These are phyloP conservation scores for Vaccinium myrtillus DNA, from an alignment of 148 eudicot genomes.

Conservation along the genomic window DNA sequence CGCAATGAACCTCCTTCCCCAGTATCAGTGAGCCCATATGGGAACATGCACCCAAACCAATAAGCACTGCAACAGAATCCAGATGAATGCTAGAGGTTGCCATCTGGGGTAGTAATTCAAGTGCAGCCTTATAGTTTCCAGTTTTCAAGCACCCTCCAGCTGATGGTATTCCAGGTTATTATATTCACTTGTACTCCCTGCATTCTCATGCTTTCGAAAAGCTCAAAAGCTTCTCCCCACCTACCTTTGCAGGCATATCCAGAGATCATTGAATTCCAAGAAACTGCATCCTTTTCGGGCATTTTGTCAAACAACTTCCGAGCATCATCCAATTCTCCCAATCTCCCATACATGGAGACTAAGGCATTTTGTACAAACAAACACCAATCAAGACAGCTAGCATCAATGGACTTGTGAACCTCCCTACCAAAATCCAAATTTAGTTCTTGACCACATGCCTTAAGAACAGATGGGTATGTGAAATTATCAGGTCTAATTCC, in stretches of 20 bases:
- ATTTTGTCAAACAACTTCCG: slow-evolving; percentile 54
- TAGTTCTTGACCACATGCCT: slow-evolving; percentile 68
- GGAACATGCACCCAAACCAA: slow-evolving; percentile 77
- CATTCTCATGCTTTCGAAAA: slow-evolving; percentile 50
- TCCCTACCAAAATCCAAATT: slow-evolving; percentile 56
- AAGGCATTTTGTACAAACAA: slow-evolving; percentile 71
- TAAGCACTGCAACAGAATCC: slow-evolving; percentile 68
- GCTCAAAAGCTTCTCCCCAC: slow-evolving; percentile 62
- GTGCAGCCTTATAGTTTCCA: slow-evolving; percentile 50
- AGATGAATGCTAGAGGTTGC: slow-evolving; percentile 33
- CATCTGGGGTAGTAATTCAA: slow-evolving; percentile 56
- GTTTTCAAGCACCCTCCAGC: slow-evolving; percentile 73
- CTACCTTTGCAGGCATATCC: slow-evolving; percentile 58
- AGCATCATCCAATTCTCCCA: slow-evolving; percentile 67
- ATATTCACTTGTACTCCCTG: slow-evolving; percentile 43
- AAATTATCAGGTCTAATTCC: slow-evolving; percentile 67
- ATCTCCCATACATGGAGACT: slow-evolving; percentile 74
- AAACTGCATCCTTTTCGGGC: slow-evolving; percentile 52
- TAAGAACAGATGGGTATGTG: slow-evolving; percentile 73
- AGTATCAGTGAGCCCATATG: slow-evolving; percentile 38
- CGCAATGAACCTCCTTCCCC: slow-evolving; percentile 77
- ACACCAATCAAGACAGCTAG: slow-evolving; percentile 30
- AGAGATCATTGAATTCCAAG: slow-evolving; percentile 81
- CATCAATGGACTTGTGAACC: slow-evolving; percentile 48
- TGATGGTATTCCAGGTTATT: slow-evolving; percentile 75